Evolutionary conservation across 495 filamentous ascomycete genomes (phyloP).

Genomic region (Talaromyces ruber): DNA sequence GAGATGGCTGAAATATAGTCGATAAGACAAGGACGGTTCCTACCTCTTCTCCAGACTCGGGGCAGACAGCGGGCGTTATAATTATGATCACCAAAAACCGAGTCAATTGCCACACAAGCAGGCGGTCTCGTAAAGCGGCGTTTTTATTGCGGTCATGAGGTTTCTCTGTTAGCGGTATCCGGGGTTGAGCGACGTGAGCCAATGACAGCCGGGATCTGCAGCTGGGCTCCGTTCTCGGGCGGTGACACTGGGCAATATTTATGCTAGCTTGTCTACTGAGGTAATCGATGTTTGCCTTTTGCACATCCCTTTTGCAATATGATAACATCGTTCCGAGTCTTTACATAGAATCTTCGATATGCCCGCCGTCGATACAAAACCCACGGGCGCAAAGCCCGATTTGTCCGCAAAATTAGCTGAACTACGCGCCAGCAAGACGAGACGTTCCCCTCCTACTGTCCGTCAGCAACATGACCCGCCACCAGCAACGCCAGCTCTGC

Average conservation of each 20-base stretch:
- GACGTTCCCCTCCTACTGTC: conserved; percentile 42
- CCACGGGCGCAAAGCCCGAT: conserved; percentile 39
- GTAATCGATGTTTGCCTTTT: background rate
- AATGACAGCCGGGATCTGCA: background rate
- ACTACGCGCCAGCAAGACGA: conserved; percentile 52
- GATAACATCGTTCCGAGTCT: background rate
- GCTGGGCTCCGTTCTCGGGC: background rate
- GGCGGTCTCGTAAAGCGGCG: background rate
- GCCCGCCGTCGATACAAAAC: conserved; percentile 4
- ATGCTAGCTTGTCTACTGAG: background rate
- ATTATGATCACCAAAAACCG: background rate
- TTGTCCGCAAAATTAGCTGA: conserved; percentile 58
- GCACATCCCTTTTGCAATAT: background rate
- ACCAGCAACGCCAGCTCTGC: conserved; percentile 63
- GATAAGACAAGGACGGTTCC: background rate
- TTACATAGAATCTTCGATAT: background rate
- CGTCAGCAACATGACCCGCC: conserved; percentile 40
- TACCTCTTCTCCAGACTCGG: background rate
- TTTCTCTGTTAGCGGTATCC: background rate
- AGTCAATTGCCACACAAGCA: background rate
- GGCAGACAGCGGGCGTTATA: background rate
- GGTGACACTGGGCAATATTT: background rate
- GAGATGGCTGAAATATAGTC: background rate
- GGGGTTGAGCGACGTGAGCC: background rate
- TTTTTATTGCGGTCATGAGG: background rate